These are phyloP conservation scores for Neurospora sublineolata DNA, from an alignment of 495 filamentous ascomycete genomes.

Conservation along the genomic window DNA sequence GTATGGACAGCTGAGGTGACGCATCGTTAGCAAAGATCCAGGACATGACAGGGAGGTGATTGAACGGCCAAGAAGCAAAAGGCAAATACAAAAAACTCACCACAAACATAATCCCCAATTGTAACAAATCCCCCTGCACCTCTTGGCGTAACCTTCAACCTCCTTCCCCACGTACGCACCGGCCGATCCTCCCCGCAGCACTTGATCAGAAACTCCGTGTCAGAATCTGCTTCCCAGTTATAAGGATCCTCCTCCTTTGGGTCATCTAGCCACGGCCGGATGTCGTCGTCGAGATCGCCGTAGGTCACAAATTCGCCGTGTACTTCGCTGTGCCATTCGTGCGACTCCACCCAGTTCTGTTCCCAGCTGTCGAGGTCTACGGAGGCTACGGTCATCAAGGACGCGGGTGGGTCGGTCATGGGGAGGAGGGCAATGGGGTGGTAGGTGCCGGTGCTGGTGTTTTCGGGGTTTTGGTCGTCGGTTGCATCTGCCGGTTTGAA, in stretches of 20 bases:
- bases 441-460: slow-evolving; percentile 7
- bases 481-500: slow-evolving; percentile 1
- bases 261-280: slow-evolving; percentile 6
- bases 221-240: slow-evolving; percentile 9
- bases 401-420: slow-evolving; percentile 15
- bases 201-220: slow-evolving; percentile 7
- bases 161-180: slow-evolving; percentile 4
- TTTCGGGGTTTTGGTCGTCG: neutral
- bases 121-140: slow-evolving; percentile 4
- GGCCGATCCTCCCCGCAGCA: slow-evolving; percentile 8
- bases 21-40: neutral
- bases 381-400: slow-evolving; percentile 2
- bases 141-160: slow-evolving; percentile 2
- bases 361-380: slow-evolving; percentile 14
- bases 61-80: neutral
- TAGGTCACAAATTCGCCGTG: slow-evolving; percentile 7
- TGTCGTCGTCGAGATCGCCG: slow-evolving; percentile 12
- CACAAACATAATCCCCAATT: slow-evolving; percentile 6
- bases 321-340: slow-evolving; percentile 2
- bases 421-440: slow-evolving; percentile 11
- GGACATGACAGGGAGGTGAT: neutral
- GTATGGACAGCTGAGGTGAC: slow-evolving; percentile 7
- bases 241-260: slow-evolving; percentile 4
- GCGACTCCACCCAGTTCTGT: slow-evolving; percentile 7
- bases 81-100: neutral